Base-by-base conservation (phyloP, 768 basidiomycete genomes). In the Podaxis sp. region DNA sequence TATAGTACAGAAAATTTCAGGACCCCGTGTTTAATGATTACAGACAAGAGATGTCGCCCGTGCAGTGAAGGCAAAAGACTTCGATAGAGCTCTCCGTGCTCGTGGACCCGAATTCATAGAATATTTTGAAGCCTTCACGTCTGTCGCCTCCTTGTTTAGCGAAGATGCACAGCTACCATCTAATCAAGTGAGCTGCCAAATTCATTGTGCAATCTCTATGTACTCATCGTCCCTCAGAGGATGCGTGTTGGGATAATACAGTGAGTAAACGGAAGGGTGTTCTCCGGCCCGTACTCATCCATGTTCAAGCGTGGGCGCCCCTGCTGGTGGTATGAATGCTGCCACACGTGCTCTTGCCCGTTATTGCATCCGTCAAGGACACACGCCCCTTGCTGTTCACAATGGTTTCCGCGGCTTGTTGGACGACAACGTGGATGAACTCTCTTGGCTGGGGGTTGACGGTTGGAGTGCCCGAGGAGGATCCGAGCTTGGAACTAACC, bases 261-360 rank as follows among this genome's bases (percentile, higher is more conserved):
- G 93, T 92, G 76, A 78, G 89, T 73, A n/a, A 12, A n/a, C 52
- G 4, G 52, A 12, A 60, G 24, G 26, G 2, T 15, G 22, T 12
- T 19, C 19, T 12, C 61, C 8, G 33, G 15, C 40, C 22, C 22
- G 40, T 8, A 3, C 19, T 63, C 38, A 67, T 46, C 26, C 52
- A 57, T n/a, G 24, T 48, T 60, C 2, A 39, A 96, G 95, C 70
- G 88, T 95, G 71, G 96, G 97, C 56, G 97, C 97, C 0, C 96
- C 97, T 4, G 97, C 97, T 2, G 96, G 96, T 52, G 97, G 97
- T 8, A 98, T 99, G 94, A 99, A 99, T 72, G 96, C 97, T 1
- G 97, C 96, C 0, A 97, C 95, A 0, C 91, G 96, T 46, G 90
- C 95, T 28, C 95, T 93, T 5, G 95, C 92, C 22, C 89, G 97